Percentiles rank a stretch among this genome's conserved stretches.
Evolutionary conservation across 345 rosid species (phyloP).

Genomic region (Camelina neglecta): DNA sequence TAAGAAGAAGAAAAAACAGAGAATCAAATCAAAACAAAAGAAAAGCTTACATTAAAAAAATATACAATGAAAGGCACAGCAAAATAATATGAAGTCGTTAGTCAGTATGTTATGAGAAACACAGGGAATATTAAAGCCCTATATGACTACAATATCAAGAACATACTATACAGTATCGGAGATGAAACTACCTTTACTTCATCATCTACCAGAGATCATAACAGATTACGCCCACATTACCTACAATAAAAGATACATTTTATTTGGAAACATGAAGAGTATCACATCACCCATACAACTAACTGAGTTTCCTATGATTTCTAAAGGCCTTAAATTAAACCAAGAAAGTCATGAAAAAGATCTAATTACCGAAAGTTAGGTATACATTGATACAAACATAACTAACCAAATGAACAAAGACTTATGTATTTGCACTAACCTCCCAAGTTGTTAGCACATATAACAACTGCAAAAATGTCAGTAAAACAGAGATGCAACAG

Average conservation of each 20-base stretch:
- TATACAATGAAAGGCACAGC: not conserved
- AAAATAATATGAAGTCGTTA: not conserved
- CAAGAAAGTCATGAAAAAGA: not conserved
- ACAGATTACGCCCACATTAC: constrained; percentile 97
- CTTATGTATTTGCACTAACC: not conserved
- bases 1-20: constrained; percentile 5
- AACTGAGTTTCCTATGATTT: constrained; percentile 49
- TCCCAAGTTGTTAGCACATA: constrained; percentile 31
- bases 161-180: constrained; percentile 47
- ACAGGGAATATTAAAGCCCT: constrained; percentile 26
- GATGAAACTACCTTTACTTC: constrained; percentile 98
- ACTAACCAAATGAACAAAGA: constrained; percentile 8
- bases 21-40: constrained; percentile 5
- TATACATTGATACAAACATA: not conserved
- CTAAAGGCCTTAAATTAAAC: constrained; percentile 29
- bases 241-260: constrained; percentile 98
- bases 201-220: constrained; percentile 98
- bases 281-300: constrained; percentile 53
- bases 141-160: constrained; percentile 45
- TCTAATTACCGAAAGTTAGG: constrained; percentile 18
- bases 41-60: not conserved
- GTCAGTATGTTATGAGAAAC: constrained; percentile 35
- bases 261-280: constrained; percentile 76
- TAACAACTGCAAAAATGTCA: constrained; percentile 31
- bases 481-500: constrained; percentile 13